Base-by-base conservation (phyloP, 2,329 filamentous ascomycete species). In the Lecanicillium sp. region DNA sequence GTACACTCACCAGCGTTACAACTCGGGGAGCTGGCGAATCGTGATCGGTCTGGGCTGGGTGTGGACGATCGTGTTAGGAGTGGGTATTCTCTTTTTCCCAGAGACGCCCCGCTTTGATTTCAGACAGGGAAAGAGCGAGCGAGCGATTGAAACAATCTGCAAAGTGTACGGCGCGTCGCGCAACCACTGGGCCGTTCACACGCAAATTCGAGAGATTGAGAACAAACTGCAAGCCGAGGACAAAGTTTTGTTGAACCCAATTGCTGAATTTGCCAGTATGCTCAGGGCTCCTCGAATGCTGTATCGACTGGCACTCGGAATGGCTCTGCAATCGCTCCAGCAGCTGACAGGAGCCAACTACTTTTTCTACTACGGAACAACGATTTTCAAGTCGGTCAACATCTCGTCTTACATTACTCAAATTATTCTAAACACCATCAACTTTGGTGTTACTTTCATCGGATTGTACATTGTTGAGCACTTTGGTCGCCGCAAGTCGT, bases 391-490 rank as follows among this genome's bases (percentile, higher is more conserved):
- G 5, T 66, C 66, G 0, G 66, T 70, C 7, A 53, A 56, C 3
- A 69, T 70, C 43, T 72, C 81, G 59, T 75, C 73, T 18, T 84
- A 77, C 51, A 66, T 81, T 37, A 83, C 78, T 1, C 77, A 81
- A 45, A 80, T 84, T 47, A 82, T 84, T 41, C 68, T 83, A 20
- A 74, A 74, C 46, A 73, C 68, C 3, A 81, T 85, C 49, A 85
- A 85, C 51, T 81, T 84, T 10, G 63, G 68, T 37, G 76, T 75
- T 44, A 85, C 81, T 6, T 78, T 85, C 46, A 69, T 74, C 17
- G 80, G 81, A 39, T 64, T 85, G n/a, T 84, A 79, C 51, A 64
- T 84, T n/a, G 76, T 84, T 12, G 79, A 84, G 55, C 71, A 79
- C 43, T 79, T 72, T 33, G 80, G 81, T 41, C 76, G 81, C 6